Conservation (phyloP, 495 filamentous ascomycete species). For the Xylaria palmicola region DNA sequence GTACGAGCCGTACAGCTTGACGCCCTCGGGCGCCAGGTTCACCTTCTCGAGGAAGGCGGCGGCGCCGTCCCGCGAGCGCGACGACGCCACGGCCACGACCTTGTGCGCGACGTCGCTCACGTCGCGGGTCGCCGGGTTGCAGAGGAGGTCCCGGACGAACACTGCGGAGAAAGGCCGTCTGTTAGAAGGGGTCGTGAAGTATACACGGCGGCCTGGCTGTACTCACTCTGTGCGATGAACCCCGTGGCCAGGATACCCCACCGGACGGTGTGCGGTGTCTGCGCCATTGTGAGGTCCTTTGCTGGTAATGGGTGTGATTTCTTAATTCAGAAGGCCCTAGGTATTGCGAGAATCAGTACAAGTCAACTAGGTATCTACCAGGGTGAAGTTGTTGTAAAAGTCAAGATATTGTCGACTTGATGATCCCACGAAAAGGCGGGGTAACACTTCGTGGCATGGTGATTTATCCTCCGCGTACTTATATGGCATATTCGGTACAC, state of each 20-base stretch:
- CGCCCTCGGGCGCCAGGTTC: slow-evolving; percentile 56
- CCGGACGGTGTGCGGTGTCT: slow-evolving; percentile 58
- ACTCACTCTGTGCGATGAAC: slow-evolving; percentile 70
- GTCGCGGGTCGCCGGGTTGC: slow-evolving; percentile 68
- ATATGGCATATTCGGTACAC: no score
- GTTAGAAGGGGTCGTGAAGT: no score
- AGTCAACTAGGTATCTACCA: background rate
- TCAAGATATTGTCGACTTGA: background rate
- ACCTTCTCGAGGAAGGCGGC: slow-evolving; percentile 68
- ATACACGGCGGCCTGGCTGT: no score
- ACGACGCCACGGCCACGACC: slow-evolving; percentile 80
- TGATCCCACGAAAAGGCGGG: slow-evolving; percentile 8
- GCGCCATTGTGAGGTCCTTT: slow-evolving; percentile 39
- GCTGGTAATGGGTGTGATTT: background rate
- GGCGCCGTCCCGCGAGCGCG: slow-evolving; percentile 66
- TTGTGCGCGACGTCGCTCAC: slow-evolving; percentile 75
- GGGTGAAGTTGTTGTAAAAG: background rate
- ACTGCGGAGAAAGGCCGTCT: no score
- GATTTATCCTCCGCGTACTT: no score
- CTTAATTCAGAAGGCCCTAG: background rate
- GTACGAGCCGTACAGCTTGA: slow-evolving; percentile 80
- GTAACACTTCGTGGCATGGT: background rate
- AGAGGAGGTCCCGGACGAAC: slow-evolving; percentile 82
- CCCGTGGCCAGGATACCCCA: slow-evolving; percentile 89
- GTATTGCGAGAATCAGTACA: background rate